Evolutionary conservation across 2,329 filamentous ascomycete species (phyloP), one percentile per base, ranked within the genome.

Genomic region (Tolypocladium sp.): DNA sequence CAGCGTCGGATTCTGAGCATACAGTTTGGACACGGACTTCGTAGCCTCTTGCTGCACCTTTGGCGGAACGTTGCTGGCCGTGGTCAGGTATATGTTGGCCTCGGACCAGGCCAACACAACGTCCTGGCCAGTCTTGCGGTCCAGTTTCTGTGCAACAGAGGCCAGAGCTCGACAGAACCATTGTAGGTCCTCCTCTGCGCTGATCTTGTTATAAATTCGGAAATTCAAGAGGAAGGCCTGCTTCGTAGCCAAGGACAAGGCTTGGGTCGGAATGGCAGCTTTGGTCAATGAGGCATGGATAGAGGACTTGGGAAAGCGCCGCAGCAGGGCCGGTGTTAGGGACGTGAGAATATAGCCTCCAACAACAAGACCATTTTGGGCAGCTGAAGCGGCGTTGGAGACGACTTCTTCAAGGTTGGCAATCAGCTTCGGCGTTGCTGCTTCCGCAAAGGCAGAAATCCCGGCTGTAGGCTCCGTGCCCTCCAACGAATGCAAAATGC

Each of bases 221-320:
- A 89, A 82, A 67, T 90, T 96, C 7, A 97, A 79, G 25, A 97
- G 77, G 71, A 96, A 94, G 0, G 93, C 96, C 17, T 90, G 87
- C 70, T 96, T 96, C 0, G 90, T 86, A n/a, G 87, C 85, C 42
- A 86, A 72, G 2, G 81, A 79, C 61, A 96, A 79, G 13, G 85
- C 84, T 65, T 91, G 86, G 56, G 85, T 82, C 30, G 82, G 71
- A 33, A 92, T 75, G 37, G 83, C 77, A 30, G 83, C 80, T 67
- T 89, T 88, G 27, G 83, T 71, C 41, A 87, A 67, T 2, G 75
- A 65, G 13, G 76, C 60, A 33, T 73, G 72, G 20, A 72, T 71
- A 3, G 80, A 68, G 49, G 82, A 74, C 65, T 81, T 79, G 57
- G 86, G 83, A 17, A 85, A 76, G 42, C 80, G 77, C 30, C 78